These are phyloP conservation scores for Neurospora sp. DNA, from an alignment of 495 filamentous ascomycete species.

Conservation along the genomic window DNA sequence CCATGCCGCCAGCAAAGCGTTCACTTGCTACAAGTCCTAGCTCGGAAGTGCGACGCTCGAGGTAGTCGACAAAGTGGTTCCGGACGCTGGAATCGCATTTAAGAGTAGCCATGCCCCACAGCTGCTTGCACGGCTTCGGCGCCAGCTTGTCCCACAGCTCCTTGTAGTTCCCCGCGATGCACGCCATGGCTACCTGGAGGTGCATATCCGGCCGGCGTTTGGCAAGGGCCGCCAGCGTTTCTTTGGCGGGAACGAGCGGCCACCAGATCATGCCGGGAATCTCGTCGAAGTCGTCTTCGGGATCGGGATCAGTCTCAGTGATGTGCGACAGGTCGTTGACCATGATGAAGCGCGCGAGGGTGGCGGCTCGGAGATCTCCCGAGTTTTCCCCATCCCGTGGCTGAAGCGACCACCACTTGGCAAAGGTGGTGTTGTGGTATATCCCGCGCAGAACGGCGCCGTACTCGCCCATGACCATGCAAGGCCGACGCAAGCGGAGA, in stretches of 20 bases:
- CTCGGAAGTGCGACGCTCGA: neutral
- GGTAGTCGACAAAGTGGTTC: neutral
- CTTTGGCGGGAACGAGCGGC: neutral
- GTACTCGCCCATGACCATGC: neutral
- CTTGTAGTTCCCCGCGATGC: neutral
- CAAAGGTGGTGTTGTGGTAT: constrained; percentile 8
- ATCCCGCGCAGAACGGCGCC: constrained; percentile 7
- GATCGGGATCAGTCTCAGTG: neutral
- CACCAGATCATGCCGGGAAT: neutral
- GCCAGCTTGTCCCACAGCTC: neutral
- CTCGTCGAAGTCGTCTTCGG: neutral
- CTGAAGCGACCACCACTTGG: neutral
- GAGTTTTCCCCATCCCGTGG: neutral
- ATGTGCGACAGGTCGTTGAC: neutral
- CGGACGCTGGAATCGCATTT: neutral
- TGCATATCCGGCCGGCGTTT: neutral
- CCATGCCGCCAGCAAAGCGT: no score
- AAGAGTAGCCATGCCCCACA: neutral
- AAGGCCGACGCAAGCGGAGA: constrained; percentile 7
- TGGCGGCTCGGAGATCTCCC: neutral
- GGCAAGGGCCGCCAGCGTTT: neutral
- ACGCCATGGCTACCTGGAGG: neutral
- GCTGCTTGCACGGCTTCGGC: neutral
- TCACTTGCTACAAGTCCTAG: no score
- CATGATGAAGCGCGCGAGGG: neutral